Conservation (phyloP, 139 green algal genomes). For the Closterium sp. region DNA sequence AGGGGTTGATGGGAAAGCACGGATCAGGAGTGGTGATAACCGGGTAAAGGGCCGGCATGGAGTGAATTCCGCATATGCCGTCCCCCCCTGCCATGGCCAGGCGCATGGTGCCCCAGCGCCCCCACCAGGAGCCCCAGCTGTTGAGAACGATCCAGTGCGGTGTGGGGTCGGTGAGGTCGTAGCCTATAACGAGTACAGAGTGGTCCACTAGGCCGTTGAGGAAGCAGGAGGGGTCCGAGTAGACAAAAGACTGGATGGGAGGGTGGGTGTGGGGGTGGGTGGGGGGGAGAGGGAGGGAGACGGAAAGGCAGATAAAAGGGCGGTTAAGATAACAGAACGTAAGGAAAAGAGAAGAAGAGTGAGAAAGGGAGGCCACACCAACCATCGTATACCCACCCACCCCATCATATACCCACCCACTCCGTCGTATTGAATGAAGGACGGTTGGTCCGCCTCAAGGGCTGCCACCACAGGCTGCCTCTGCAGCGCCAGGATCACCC, state of each 20-base stretch:
- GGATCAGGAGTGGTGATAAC: background rate
- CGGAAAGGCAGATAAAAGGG: no score
- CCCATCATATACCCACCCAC: no score
- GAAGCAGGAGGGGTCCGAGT: background rate
- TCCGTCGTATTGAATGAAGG: no score
- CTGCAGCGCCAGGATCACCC: no score
- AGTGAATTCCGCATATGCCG: background rate
- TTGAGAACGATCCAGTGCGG: background rate
- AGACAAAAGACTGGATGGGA: background rate
- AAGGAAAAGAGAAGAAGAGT: background rate
- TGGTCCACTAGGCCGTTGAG: background rate
- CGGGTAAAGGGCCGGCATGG: background rate
- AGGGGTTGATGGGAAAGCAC: background rate
- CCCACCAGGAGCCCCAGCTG: constrained; percentile 3
- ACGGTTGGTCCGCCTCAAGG: no score
- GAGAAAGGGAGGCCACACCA: no score
- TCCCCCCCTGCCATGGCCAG: background rate
- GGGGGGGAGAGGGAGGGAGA: background rate
- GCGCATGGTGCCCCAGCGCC: background rate
- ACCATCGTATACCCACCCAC: background rate
- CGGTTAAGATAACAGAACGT: no score
- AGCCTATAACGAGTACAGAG: background rate
- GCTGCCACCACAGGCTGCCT: no score
- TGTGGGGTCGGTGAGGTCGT: background rate
- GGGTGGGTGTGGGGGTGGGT: no score